phyloP scores from a whole-genome alignment of 768 basidiomycete genomes.

The Suillus paluster region DNA sequence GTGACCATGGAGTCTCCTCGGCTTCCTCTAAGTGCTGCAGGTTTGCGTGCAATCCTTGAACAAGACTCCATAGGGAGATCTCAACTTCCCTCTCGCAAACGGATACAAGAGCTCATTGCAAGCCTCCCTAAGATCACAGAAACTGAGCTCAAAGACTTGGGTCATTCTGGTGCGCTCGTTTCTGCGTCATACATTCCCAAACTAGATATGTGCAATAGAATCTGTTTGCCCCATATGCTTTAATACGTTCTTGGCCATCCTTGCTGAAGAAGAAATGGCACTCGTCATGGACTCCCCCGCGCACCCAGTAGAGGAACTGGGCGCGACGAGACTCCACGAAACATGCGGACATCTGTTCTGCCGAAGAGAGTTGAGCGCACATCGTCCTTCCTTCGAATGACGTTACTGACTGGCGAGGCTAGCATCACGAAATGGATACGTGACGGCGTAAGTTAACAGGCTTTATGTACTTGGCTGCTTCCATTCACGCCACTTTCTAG shows the following conservation, averaged over 20 bases:
- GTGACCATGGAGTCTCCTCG: background rate
- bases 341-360: slow-evolving; percentile 78
- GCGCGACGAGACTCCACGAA: slow-evolving; percentile 64
- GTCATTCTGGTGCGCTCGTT: slow-evolving; percentile 47
- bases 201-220: slow-evolving; percentile 44
- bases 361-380: slow-evolving; percentile 68
- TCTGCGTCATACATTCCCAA: slow-evolving; percentile 1
- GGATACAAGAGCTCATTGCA: slow-evolving; percentile 44
- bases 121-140: slow-evolving; percentile 57
- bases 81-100: slow-evolving; percentile 27
- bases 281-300: slow-evolving; percentile 80
- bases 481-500: slow-evolving; percentile 32
- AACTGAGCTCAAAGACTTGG: slow-evolving; percentile 48
- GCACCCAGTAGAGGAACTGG: slow-evolving; percentile 67
- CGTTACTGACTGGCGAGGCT: slow-evolving; percentile 21
- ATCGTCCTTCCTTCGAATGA: slow-evolving; percentile 12
- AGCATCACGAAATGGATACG: slow-evolving; percentile 70
- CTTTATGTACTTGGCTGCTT: background rate
- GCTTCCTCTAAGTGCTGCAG: no score
- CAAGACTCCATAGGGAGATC: background rate
- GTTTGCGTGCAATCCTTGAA: background rate
- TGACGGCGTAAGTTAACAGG: slow-evolving; percentile 50
- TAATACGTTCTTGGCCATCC: slow-evolving; percentile 64
- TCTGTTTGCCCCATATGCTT: slow-evolving; percentile 78
- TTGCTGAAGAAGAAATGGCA: slow-evolving; percentile 78